A percentile compares a stretch with the other conserved stretches of the same genome.
These are phyloP conservation scores for Sphagnum tenellum DNA, from an alignment of 225 moss, liverwort and hornwort genomes.

Conservation along the genomic window DNA sequence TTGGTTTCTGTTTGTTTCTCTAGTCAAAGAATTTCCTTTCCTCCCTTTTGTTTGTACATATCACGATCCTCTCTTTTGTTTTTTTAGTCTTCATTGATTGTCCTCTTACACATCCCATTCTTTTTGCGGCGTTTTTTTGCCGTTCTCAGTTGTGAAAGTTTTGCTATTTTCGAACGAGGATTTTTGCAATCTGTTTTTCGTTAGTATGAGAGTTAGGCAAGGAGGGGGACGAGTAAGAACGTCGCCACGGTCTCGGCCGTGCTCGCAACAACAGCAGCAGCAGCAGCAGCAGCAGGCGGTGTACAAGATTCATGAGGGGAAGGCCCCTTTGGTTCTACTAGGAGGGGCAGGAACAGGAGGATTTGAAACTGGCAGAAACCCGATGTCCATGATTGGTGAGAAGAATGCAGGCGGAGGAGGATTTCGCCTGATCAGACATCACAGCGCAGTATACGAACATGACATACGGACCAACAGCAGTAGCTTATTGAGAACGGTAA, in stretches of 20 bases:
- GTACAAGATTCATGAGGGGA: constrained; percentile 11
- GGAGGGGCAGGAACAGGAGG: background rate
- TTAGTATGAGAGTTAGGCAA: constrained; percentile 33
- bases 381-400: constrained; percentile 20
- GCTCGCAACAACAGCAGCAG: background rate
- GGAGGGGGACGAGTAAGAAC: background rate
- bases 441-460: constrained; percentile 45
- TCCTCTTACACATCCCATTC: too few species aligned
- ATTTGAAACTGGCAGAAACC: constrained; percentile 11
- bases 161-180: background rate
- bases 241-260: constrained; percentile 31
- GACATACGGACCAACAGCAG: constrained; percentile 11
- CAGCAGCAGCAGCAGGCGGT: constrained; percentile 3
- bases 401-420: constrained; percentile 3
- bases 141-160: too few species aligned
- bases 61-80: too few species aligned
- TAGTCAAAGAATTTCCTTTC: too few species aligned
- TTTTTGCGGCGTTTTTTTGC: too few species aligned
- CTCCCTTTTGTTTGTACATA: too few species aligned
- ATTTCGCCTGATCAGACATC: constrained; percentile 26
- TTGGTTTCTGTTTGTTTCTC: too few species aligned
- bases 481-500: too few species aligned
- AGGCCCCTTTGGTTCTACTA: constrained; percentile 3
- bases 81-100: too few species aligned
- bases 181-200: constrained; percentile 8